These are phyloP conservation scores for Beauveria sp. DNA, from an alignment of 2,329 filamentous ascomycete species.

Conservation along the genomic window DNA sequence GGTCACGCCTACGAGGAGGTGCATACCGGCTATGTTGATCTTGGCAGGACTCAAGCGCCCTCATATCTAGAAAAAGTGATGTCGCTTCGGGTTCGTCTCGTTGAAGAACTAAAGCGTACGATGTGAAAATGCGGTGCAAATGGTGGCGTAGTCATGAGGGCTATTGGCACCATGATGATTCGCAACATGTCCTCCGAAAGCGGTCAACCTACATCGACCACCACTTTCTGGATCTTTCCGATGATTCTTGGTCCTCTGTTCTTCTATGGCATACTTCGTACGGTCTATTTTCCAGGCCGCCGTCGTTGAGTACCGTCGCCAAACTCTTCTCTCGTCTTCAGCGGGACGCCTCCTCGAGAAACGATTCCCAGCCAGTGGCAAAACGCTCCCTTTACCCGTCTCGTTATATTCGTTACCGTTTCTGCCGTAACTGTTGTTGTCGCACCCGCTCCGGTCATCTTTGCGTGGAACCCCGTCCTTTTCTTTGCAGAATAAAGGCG, in stretches of 20 bases:
- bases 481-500: slow-evolving; percentile 42
- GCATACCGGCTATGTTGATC: neutral
- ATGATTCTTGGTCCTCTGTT: neutral
- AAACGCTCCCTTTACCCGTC: slow-evolving; percentile 29
- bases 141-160: neutral
- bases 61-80: neutral
- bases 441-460: slow-evolving; percentile 64
- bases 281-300: neutral
- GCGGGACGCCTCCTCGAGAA: slow-evolving; percentile 24
- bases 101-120: neutral
- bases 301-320: too few relatives aligned
- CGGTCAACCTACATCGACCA: neutral
- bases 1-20: neutral
- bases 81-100: neutral
- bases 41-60: neutral
- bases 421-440: slow-evolving; percentile 31
- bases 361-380: slow-evolving; percentile 66
- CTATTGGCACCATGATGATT: neutral
- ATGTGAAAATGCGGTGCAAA: neutral
- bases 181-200: neutral
- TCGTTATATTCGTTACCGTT: slow-evolving; percentile 36
- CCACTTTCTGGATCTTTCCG: neutral
- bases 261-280: neutral
- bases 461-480: slow-evolving; percentile 57
- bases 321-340: neutral